Evolutionary conservation across 2,329 filamentous ascomycete genomes (phyloP).

Genomic region (Conoideocrella luteorostrata): DNA sequence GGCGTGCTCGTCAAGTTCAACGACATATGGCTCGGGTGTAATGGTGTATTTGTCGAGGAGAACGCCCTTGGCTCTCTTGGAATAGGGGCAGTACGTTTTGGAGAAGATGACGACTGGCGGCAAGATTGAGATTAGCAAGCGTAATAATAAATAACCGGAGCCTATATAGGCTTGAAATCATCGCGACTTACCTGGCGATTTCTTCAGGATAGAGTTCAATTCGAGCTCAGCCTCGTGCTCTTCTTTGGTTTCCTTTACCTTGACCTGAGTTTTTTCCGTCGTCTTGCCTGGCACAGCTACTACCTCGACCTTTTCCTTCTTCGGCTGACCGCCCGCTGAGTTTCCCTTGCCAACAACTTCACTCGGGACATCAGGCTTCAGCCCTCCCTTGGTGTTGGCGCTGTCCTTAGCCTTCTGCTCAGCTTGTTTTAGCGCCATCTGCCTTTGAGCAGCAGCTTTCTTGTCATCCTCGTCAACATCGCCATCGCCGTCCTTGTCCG

Average conservation of each 20-base stretch:
- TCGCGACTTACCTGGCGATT: conserved; percentile 71
- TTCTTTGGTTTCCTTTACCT: conserved; percentile 44
- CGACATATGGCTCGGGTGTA: conserved; percentile 73
- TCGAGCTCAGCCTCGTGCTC: conserved; percentile 62
- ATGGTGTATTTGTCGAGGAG: conserved; percentile 82
- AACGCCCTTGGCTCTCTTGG: conserved; percentile 76
- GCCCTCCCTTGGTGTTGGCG: conserved; percentile 25
- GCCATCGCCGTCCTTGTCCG: conserved; percentile 49
- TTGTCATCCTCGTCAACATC: conserved; percentile 51
- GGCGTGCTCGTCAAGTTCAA: conserved; percentile 81
- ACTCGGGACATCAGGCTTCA: conserved; percentile 53
- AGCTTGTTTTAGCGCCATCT: conserved; percentile 59
- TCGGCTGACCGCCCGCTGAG: conserved; percentile 45
- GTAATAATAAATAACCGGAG: too few species aligned
- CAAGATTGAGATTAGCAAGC: too few species aligned
- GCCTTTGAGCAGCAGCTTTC: conserved; percentile 43
- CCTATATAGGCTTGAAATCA: too few species aligned
- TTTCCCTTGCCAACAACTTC: conserved; percentile 53
- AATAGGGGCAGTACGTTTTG: conserved; percentile 86
- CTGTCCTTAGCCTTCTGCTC: conserved; percentile 65
- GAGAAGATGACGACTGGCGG: conserved; percentile 84
- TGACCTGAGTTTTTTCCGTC: conserved; percentile 14
- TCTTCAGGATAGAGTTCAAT: conserved; percentile 74
- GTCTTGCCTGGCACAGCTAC: conserved; percentile 6
- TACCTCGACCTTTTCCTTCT: conserved; percentile 21